Conservation (phyloP, 2,329 filamentous ascomycete species). For the Lasiodiplodia citricola region DNA sequence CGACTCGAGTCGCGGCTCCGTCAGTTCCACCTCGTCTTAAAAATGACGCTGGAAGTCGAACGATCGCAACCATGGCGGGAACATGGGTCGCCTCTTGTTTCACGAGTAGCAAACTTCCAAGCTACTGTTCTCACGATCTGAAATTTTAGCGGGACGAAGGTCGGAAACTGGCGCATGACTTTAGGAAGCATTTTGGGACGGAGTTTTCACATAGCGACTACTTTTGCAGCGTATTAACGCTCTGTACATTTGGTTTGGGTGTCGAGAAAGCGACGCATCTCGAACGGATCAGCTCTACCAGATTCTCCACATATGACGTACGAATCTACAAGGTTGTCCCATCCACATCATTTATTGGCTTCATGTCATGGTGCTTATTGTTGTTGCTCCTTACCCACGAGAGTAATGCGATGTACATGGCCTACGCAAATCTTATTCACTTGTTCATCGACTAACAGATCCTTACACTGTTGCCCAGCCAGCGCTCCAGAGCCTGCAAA, state of each 20-base stretch:
- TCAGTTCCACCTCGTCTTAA: slow-evolving; percentile 32
- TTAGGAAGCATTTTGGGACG: not conserved
- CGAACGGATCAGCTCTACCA: not conserved
- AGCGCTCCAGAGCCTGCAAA: not conserved
- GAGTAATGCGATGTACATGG: not conserved
- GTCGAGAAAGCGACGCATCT: not conserved
- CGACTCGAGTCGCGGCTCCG: slow-evolving; percentile 34
- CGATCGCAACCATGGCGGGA: not conserved
- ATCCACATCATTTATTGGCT: slow-evolving; percentile 5
- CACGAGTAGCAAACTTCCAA: not conserved
- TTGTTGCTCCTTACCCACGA: not conserved
- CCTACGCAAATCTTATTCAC: not conserved
- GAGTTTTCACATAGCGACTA: not conserved
- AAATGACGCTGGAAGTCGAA: not conserved
- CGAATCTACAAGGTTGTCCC: slow-evolving; percentile 1
- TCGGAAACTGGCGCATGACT: not conserved
- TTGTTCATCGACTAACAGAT: not conserved
- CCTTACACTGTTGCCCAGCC: not conserved
- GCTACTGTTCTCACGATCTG: not conserved
- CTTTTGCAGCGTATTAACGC: not conserved
- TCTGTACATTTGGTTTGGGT: not conserved
- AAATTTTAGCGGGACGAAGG: not conserved
- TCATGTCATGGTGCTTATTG: not conserved
- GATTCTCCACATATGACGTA: slow-evolving; percentile 4
- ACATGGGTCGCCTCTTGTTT: not conserved